Evolutionary conservation across 2,329 filamentous ascomycete species (phyloP).

Genomic region (Trichophyton rubrum): DNA sequence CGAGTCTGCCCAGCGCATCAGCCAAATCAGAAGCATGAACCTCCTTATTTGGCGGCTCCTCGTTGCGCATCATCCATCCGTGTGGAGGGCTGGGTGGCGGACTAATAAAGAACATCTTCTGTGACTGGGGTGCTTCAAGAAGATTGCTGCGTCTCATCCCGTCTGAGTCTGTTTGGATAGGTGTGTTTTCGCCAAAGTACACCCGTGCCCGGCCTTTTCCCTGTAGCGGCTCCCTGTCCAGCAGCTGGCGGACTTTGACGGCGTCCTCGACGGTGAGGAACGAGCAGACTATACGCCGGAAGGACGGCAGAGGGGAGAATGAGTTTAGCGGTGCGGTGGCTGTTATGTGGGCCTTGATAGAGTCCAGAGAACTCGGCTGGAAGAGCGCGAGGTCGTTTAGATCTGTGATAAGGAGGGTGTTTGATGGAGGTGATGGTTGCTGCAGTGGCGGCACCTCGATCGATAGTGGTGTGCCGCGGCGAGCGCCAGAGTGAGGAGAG

Average conservation of each 20-base stretch:
- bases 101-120: constrained; percentile 55
- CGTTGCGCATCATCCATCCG: constrained; percentile 51
- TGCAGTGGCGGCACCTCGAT: constrained; percentile 37
- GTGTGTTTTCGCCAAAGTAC: constrained; percentile 28
- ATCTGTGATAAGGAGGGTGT: constrained; percentile 41
- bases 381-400: constrained; percentile 36
- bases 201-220: constrained; percentile 26
- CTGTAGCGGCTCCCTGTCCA: constrained; percentile 29
- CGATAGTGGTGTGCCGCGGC: constrained; percentile 26
- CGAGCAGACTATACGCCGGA: constrained; percentile 40
- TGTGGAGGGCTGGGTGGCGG: constrained; percentile 52
- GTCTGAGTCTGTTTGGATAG: constrained; percentile 33
- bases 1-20: constrained; percentile 42
- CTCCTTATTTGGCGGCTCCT: constrained; percentile 54
- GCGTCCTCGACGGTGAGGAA: constrained; percentile 34
- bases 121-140: constrained; percentile 43
- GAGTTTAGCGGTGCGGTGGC: constrained; percentile 35
- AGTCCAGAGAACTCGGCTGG: constrained; percentile 32
- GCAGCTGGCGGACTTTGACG: constrained; percentile 31
- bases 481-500: constrained; percentile 9
- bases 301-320: constrained; percentile 39
- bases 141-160: constrained; percentile 30
- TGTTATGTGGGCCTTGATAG: constrained; percentile 33
- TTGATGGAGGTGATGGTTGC: constrained; percentile 36
- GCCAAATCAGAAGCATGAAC: constrained; percentile 52